Conservation (phyloP, 345 rosid species). For the Bruguiera sexangula region DNA sequence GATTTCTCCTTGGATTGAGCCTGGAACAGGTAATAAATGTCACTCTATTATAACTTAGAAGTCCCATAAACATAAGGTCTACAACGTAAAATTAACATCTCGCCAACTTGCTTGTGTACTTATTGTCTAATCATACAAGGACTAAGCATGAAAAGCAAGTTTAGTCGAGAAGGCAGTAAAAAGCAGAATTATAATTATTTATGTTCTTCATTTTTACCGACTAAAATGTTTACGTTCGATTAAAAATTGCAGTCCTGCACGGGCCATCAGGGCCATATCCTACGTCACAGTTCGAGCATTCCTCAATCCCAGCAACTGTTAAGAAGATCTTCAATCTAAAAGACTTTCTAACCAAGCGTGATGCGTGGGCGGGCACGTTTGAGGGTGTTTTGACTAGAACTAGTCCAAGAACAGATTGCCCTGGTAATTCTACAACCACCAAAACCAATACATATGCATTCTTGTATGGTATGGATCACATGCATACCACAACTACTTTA, state of each 20-base stretch:
- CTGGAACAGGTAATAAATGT: conserved; percentile 53
- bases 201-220: not conserved
- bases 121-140: no score
- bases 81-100: no score
- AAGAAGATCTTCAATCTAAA: conserved; percentile 75
- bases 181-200: no score
- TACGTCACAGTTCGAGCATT: conserved; percentile 82
- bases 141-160: no score
- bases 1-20: conserved; percentile 84
- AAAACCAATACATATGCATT: no score
- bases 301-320: conserved; percentile 76
- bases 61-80: no score
- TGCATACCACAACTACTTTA: not conserved
- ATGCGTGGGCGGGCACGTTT: conserved; percentile 87
- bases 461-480: not conserved
- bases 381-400: conserved; percentile 54
- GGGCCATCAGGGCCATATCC: conserved; percentile 68
- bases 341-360: conserved; percentile 74
- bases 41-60: no score
- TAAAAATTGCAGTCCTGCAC: conserved; percentile 54
- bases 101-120: no score
- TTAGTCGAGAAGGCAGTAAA: no score
- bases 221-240: not conserved
- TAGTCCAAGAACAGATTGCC: conserved; percentile 66
- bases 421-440: conserved; percentile 38